Evolutionary conservation across 371 early-diverging fungal species (phyloP), one percentile per base, ranked within the genome.

Genomic region (Mucor circinelloides): DNA sequence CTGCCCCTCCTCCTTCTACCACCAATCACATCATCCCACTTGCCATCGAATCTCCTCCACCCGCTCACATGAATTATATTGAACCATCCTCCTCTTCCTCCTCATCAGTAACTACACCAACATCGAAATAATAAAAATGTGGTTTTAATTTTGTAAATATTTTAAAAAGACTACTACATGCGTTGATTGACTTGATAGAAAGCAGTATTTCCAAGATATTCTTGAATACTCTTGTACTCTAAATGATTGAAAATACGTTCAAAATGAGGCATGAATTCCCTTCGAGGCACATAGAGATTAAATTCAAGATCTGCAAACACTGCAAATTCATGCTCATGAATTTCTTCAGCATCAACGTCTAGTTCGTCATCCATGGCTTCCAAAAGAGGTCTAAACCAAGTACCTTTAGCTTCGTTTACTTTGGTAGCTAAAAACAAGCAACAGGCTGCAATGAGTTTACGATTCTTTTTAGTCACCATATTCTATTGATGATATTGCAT

Each of bases 231-330:
- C 62, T 80, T 69, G 54, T 81, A 75, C 50, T 85, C 83, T 72
- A 73, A 58, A 56, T 63, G 60, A 17, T 56, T 50, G 52, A 90
- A 83, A 67, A 95, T 91, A 55, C 94, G 86, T 60, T 93, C 87
- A 71, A 97, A 86, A 72, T 97, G 97, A 3, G 96, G 96, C 81
- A 93, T 83, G 38, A 95, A 88, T 72, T 96, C 95, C 66, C 83
- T 80, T 52, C 80, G 71, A 0, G 97, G 93, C 6, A 96, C 73
- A 77, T 90, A 94, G 12, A 97, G 81, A 28, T 86, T 87, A 71
- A 97, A 97, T 32, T 94, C 94, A 30, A 97, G 85, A 58, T 89
- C 81, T 0, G 93, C 86, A 86, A 93, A 97, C 1, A 94, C 92
- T 23, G 86, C 71, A 76, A 96, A 96, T 76, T 97, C 97, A 65